Base-by-base conservation (phyloP, 352 stramenopile genomes). In the Aphanomyces cochlioides region DNA sequence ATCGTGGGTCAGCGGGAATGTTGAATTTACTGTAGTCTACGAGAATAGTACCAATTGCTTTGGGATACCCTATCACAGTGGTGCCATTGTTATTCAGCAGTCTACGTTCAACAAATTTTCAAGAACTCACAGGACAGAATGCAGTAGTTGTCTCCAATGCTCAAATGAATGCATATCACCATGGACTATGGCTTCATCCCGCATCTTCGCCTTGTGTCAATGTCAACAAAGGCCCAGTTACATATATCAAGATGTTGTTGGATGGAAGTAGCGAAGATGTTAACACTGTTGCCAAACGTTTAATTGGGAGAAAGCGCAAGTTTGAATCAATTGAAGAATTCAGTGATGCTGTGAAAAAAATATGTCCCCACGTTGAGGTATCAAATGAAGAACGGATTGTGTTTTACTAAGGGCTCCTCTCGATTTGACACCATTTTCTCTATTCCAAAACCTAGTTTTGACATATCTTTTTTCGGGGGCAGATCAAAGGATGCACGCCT, bases 141-240 rank as follows among this genome's bases (percentile, higher is more conserved):
- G 43, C 1, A 50, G 43, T 50, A 3, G 43, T 50, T 12, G 43
- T 50, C 1, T 50, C 43, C 43, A 3, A 50, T 50, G 10, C 43
- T n/a, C 43, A 50, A 50, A 50, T 50, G 43, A n/a, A 50, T 12
- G 43, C 43, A 50, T 50, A 50, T 50, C 43, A 50, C 43, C 43
- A 50, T 50, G 43, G 43, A 50, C 17, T 50, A 50, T 50, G 43
- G 43, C 43, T 50, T 50, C 43, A 50, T n/a, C 43, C 43, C 43
- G 43, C 43, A n/a, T 50, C 43, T n/a, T 50, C 43, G 2, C 43
- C 43, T 3, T 50, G 1, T 50, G 43, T 50, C 43, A 50, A 50
- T 50, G 43, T 50, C 1, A 50, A 50, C 43, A 50, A 50, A n/a
- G 43, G 2, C 43, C 43, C 43, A 50, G 43, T n/a, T 50, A 3